Conservation (phyloP, 257 asterid species). For the Asclepias syriaca region DNA sequence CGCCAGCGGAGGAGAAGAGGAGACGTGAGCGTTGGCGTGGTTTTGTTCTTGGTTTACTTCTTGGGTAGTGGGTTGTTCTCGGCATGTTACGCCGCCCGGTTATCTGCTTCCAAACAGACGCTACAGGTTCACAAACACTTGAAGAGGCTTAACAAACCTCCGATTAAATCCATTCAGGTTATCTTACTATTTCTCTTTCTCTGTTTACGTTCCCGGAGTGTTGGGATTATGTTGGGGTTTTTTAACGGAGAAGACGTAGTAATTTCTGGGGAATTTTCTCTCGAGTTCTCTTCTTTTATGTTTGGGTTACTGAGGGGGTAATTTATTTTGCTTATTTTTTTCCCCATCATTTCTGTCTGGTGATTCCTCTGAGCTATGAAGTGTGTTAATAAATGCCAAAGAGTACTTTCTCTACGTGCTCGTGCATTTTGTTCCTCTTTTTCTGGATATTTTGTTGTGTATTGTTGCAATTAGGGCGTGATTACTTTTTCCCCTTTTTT, state of each 20-base stretch:
- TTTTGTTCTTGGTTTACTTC: conserved; percentile 7
- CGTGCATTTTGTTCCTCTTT: background rate
- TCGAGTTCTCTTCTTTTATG: background rate
- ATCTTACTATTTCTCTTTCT: background rate
- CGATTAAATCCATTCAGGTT: conserved; percentile 9
- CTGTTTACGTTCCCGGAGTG: background rate
- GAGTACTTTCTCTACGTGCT: background rate
- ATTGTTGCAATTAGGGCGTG: background rate
- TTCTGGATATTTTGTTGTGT: background rate
- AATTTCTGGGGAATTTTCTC: background rate
- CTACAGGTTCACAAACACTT: conserved; percentile 7
- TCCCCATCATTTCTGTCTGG: background rate
- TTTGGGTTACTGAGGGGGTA: background rate
- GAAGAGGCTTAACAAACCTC: conserved; percentile 16
- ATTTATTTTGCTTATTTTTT: background rate
- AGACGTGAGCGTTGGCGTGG: background rate
- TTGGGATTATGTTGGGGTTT: background rate
- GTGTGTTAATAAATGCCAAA: background rate
- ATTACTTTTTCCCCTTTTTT: background rate
- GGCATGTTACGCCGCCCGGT: conserved; percentile 1
- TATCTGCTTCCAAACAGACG: conserved; percentile 9
- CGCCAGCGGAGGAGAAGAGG: conserved; percentile 4
- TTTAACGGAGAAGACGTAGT: background rate
- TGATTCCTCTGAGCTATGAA: background rate
- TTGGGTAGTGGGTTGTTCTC: conserved; percentile 9